Evolutionary conservation across 352 stramenopile genomes (phyloP), one percentile per base, ranked within the genome.

Genomic region (Blastocystis sp.): DNA sequence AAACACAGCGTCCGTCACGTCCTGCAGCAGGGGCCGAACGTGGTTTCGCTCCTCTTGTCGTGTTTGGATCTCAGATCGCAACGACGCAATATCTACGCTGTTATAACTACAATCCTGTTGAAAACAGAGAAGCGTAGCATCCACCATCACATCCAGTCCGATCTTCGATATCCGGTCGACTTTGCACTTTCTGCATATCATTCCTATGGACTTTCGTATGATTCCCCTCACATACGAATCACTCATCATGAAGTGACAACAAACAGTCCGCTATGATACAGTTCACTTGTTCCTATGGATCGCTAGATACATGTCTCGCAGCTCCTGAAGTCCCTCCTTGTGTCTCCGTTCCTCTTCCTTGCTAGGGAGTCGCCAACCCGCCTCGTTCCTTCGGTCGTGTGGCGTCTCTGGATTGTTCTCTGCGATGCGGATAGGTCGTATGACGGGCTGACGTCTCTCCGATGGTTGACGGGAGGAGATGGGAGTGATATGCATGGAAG

Each of bases 241-340:
- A 29, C 54, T 64, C 54, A 64, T 64, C 11, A 27, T 64, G 11
- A 32, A 29, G 4, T 29, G 24, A 29, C 21, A 64, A 64, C 54
- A 64, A 64, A 64, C 54, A 64, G 24, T 36, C 24, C 29, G 21
- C 21, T 64, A 64, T 64, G 54, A 64, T 64, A 64, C 54, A 64
- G 29, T 8, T 18, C 21, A 64, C 21, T 64, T 9, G 4, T 64
- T 27, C 24, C 29, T 64, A 27, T 36, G 54, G 21, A 32, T 64
- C 7, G 11, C 11, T 36, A 32, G 11, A 64, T 32, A 64, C 24
- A 27, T 27, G 4, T 29, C 54, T 32, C 54, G 54, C 11, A 64
- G 29, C 29, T 64, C 11, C 54, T 29, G 11, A 32, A 64, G 54
- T 29, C 24, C 54, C 29, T 29, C 11, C 7, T 64, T 29, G 24